Conservation (phyloP, 164 flowering plant species). For the Nymphaea thermarum region DNA sequence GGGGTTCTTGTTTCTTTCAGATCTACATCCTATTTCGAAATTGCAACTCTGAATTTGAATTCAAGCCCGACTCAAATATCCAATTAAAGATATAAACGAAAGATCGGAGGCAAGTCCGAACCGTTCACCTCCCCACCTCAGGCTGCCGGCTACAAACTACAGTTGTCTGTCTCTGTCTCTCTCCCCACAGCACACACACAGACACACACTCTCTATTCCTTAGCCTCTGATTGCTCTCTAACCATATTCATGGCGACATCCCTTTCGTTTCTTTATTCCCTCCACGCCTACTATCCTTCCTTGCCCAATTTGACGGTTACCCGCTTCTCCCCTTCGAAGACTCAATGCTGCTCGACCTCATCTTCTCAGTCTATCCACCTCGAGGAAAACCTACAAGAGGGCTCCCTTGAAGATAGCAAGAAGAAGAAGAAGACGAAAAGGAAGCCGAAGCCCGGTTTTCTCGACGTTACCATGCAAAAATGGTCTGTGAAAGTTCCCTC, state of each 20-base stretch:
- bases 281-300: constrained; percentile 8
- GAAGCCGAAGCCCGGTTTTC: constrained; percentile 70
- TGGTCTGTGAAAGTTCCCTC: constrained; percentile 53
- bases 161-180: too few species aligned
- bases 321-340: not conserved
- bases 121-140: too few species aligned
- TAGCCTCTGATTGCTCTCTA: not conserved
- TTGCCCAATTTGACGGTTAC: constrained; percentile 10
- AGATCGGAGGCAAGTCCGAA: too few species aligned
- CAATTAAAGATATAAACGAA: too few species aligned
- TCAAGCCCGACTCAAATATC: too few species aligned
- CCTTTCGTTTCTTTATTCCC: constrained; percentile 9
- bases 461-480: constrained; percentile 44
- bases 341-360: constrained; percentile 12
- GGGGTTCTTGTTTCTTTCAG: too few species aligned
- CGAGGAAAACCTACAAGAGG: constrained; percentile 15
- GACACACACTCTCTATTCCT: not conserved
- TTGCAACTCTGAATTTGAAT: too few species aligned
- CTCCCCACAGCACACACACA: not conserved
- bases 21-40: too few species aligned
- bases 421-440: constrained; percentile 35
- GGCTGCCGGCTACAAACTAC: too few species aligned
- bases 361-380: constrained; percentile 13
- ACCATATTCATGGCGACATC: not conserved
- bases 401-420: constrained; percentile 3